Conservation (phyloP, 2,329 filamentous ascomycete genomes). For the Chaetomiaceae sp. region DNA sequence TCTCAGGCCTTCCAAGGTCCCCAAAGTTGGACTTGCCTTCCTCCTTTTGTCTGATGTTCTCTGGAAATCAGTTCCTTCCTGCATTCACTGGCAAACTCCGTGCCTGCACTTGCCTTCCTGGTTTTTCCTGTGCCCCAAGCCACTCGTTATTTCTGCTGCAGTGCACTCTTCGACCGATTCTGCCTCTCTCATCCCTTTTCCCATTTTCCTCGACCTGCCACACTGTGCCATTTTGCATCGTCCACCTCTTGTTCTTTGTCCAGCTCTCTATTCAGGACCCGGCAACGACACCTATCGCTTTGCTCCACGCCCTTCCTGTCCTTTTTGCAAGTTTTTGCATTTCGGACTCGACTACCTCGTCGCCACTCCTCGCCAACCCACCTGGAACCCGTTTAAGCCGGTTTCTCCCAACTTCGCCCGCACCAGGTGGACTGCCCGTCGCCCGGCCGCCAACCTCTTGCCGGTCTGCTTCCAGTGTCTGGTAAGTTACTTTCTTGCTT, state of each 20-base stretch:
- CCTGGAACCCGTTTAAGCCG: not conserved
- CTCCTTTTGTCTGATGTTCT: too few relatives aligned
- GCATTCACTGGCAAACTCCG: too few relatives aligned
- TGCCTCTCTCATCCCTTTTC: not conserved
- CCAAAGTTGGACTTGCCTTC: too few relatives aligned
- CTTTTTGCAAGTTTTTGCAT: slow-evolving; percentile 15
- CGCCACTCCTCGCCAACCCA: not conserved
- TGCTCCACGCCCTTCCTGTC: slow-evolving; percentile 6
- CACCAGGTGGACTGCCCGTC: not conserved
- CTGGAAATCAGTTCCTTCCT: too few relatives aligned
- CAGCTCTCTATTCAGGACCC: slow-evolving; percentile 8
- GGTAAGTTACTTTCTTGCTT: not conserved
- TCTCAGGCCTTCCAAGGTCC: too few relatives aligned
- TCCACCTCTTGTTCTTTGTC: slow-evolving; percentile 14
- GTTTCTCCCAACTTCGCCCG: too few relatives aligned
- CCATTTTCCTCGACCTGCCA: not conserved
- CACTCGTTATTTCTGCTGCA: too few relatives aligned
- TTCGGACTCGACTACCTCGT: slow-evolving; percentile 6
- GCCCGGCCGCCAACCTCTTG: not conserved
- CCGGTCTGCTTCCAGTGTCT: not conserved
- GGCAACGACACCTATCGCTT: slow-evolving; percentile 6
- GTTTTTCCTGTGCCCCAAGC: not conserved
- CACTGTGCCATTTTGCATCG: slow-evolving; percentile 14
- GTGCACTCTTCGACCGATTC: not conserved
- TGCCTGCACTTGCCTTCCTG: too few relatives aligned